A percentile compares a stretch with the other conserved stretches of the same genome.
phyloP scores from a whole-genome alignment of 257 asterid genomes.

The Ocimum tenuiflorum region DNA sequence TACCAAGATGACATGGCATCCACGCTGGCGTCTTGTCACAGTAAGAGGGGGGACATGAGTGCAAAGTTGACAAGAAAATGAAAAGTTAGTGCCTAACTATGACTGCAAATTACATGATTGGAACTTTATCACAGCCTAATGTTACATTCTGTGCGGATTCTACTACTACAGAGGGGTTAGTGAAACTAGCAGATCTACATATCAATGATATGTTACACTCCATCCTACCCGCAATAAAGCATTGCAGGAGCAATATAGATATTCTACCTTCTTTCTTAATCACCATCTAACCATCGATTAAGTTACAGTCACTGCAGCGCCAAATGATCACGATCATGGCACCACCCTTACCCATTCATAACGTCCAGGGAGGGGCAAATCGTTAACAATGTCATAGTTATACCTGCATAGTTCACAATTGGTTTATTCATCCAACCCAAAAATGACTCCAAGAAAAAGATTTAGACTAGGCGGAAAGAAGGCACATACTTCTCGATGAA shows the following conservation, averaged over 20 bases:
- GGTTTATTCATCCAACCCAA: neutral
- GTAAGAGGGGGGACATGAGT: neutral
- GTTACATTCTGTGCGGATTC: conserved; percentile 34
- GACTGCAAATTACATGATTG: conserved; percentile 32
- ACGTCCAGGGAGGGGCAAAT: conserved; percentile 43
- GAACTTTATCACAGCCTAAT: conserved; percentile 16
- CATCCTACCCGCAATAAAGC: conserved; percentile 24
- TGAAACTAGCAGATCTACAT: conserved; percentile 18
- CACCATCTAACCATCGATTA: conserved; percentile 8
- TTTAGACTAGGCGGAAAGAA: neutral
- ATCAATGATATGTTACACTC: conserved; percentile 12
- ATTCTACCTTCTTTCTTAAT: conserved; percentile 22
- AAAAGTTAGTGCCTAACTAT: conserved; percentile 19
- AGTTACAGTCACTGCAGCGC: neutral
- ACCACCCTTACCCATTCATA: conserved; percentile 43
- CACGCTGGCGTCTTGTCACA: too few relatives aligned
- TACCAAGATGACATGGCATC: neutral
- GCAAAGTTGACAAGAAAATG: too few relatives aligned
- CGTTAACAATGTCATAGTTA: conserved; percentile 40
- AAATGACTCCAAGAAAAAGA: neutral
- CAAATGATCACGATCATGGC: conserved; percentile 25
- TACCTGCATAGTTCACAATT: conserved; percentile 35
- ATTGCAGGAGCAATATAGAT: conserved; percentile 14
- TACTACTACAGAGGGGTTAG: conserved; percentile 34
- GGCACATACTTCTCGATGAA: conserved; percentile 55